Percentiles rank a stretch among this genome's conserved stretches.
Evolutionary conservation across 2,329 filamentous ascomycete species (phyloP).

Genomic region (Ophiocordyceps camponoti-saundersi): DNA sequence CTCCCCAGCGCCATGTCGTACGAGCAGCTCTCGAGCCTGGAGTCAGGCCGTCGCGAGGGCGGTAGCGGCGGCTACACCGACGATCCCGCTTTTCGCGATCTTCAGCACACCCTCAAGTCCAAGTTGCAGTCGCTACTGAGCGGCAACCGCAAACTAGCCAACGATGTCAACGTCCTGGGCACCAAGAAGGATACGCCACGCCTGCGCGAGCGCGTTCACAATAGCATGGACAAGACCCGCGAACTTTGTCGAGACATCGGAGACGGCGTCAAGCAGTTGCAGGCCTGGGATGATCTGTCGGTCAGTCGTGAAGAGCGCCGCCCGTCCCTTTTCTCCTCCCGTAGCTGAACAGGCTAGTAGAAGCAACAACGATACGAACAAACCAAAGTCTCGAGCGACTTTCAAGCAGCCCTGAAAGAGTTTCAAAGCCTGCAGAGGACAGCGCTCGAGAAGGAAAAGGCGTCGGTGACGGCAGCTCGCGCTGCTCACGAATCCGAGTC

Average conservation of each 20-base stretch:
- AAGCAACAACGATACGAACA: constrained; percentile 94
- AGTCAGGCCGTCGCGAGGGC: constrained; percentile 42
- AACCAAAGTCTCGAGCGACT: constrained; percentile 85
- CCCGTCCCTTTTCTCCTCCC: neutral
- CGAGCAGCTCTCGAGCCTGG: constrained; percentile 68
- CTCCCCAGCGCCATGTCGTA: constrained; percentile 55
- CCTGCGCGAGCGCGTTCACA: constrained; percentile 78
- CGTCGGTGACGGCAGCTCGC: constrained; percentile 68
- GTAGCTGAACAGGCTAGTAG: constrained; percentile 23
- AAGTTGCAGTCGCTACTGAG: constrained; percentile 79
- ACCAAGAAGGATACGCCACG: constrained; percentile 84
- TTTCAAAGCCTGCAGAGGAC: constrained; percentile 85
- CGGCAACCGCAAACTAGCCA: constrained; percentile 70
- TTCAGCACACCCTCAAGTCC: constrained; percentile 70
- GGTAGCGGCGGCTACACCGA: constrained; percentile 63
- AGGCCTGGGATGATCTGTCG: constrained; percentile 70
- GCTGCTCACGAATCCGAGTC: constrained; percentile 53
- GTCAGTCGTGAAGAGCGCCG: constrained; percentile 25
- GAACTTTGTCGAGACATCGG: constrained; percentile 80
- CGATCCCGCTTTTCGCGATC: constrained; percentile 76
- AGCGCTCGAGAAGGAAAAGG: constrained; percentile 83
- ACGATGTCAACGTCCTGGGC: constrained; percentile 71
- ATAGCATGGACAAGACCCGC: constrained; percentile 71
- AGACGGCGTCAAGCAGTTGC: constrained; percentile 83
- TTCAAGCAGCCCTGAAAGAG: constrained; percentile 72